Base-by-base conservation (phyloP, 306 rosid genomes). In the Malus asiatica region DNA sequence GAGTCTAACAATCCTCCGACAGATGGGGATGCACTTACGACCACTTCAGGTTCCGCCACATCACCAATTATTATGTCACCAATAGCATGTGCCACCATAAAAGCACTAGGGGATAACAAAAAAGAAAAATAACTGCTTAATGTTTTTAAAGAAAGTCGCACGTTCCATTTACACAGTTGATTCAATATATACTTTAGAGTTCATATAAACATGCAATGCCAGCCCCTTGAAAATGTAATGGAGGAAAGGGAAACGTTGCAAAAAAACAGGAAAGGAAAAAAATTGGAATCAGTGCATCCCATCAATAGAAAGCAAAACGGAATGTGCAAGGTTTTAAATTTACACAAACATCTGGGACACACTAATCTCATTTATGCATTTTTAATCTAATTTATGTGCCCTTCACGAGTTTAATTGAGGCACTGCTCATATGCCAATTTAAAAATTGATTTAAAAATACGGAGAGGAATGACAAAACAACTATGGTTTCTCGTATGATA, bases 1-100 rank as follows among this genome's bases (percentile, higher is more conserved):
- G 97, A 92, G 88, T 92, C 98, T 88, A 95, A 92, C 72, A 92
- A 79, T 40, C 98, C 98, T 77, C 97, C 93, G 4, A 95, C 98
- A 81, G 96, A 95, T 77, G 97, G 97, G 84, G 91, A 84, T 58
- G 89, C 82, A 81, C 63, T 88, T 29, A 89, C 84, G 46, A 82
- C 73, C 75, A 95, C 98, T 85, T 95, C 98, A 38, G 97, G 96
- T 83, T 95, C 98, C 71, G 77, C 88, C 18, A 72, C 74, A 60
- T 95, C 96, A 1, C 97, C 97, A 45, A 87, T 79, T 74, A 95
- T 83, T 83, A 92, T 72, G 78, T 95, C 99, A 48, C 99, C 97
- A 79, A 95, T 90, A 65, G 91, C 91, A 86, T 90, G 96, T 52
- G 97, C 93, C 60, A 85, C 91, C 97, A 89, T 87, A 84, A 89